Base-by-base conservation (phyloP, 2,329 filamentous ascomycete genomes). In the Fusarium denticulatum region DNA sequence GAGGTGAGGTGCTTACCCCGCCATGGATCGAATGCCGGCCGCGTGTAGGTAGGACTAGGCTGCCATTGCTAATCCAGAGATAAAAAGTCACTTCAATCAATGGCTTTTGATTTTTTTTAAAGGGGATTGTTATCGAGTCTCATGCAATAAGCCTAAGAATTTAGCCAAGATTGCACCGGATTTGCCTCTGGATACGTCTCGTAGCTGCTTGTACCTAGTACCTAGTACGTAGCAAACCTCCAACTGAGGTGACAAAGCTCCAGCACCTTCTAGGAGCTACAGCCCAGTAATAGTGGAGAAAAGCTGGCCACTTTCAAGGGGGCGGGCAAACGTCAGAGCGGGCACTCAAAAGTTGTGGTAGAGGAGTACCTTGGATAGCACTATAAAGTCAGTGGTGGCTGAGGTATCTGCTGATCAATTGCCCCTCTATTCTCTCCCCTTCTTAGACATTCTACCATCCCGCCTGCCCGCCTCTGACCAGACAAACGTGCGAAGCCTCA, bases 391-490 rank as follows among this genome's bases (percentile, higher is more conserved):
- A 7, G 10, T 7, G 13, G 32, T 14, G 43, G 9, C 5, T 16
- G 49, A 75, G 43, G 77, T 78, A 77, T 47, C 66, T 30, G 40
- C 28, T 53, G 60, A 78, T 76, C 76, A 68, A 46, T 26, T 72
- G 69, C 74, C 71, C 73, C 74, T 76, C 73, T 82, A 83, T 83
- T 83, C 76, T 77, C 80, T 81, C 59, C 56, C 65, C 65, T 85
- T 85, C 83, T 84, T 80, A 80, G 78, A 82, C 81, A 78, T 85
- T 85, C 83, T 80, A 72, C 59, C 50, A 60, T 71, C 58, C 63
- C 58, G 56, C 49, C 68, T 68, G 63, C 58, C 63, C 58, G 56
- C 49, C 68, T 68, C 58, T 67, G 69, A 63, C 67, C 62, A 74
- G 67, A 36, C 67, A 72, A 74, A 61, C 67, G 67, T 61, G 67